Evolutionary conservation across 2,329 filamentous ascomycete species (phyloP), one percentile per base, ranked within the genome.

Genomic region (Pseudogymnoascus sp.): DNA sequence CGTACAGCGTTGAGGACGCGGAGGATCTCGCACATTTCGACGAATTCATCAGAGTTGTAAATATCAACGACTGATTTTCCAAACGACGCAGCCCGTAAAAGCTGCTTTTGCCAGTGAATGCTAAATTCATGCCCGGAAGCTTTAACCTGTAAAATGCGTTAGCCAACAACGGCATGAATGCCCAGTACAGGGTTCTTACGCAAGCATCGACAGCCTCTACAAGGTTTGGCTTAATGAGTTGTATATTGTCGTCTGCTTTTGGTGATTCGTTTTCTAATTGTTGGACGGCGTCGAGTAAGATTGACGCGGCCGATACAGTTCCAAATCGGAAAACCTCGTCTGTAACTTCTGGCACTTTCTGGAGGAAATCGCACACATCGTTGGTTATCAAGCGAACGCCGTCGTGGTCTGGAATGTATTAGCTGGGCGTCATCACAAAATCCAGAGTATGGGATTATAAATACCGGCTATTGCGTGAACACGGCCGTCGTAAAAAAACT

Each of bases 41-140:
- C 95, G 76, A 97, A 99, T 68, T 99, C 93, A 72, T 99, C 95
- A 72, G 93, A 97, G 75, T 95, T 97, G 77, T 97, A 99, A 11
- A 97, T 86, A 71, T 97, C 95, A 3, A 99, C 82, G 0, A 97
- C 95, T 0, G 95, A 97, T 75, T 99, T 99, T 66, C 95, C 95
- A 74, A 97, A 97, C 0, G 93, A 97, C 0, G 95, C 95, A 5
- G 95, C 95, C 74, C 96, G 96, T n/a, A 99, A 81, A 1, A 99
- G 81, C 69, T 96, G 86, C 73, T 97, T 99, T 73, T 99, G 95
- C 91, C 93, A 96, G 72, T 93, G 86, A 1, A 88, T 81, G 70
- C 87, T 91, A 73, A 92, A 97, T 74, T 99, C 95, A 65, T 96
- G 88, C 1, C 93, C 95, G 6, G 95, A 92, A 39, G 95, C 95